Conservation (phyloP, 768 basidiomycete genomes). For the Suillus plorans region DNA sequence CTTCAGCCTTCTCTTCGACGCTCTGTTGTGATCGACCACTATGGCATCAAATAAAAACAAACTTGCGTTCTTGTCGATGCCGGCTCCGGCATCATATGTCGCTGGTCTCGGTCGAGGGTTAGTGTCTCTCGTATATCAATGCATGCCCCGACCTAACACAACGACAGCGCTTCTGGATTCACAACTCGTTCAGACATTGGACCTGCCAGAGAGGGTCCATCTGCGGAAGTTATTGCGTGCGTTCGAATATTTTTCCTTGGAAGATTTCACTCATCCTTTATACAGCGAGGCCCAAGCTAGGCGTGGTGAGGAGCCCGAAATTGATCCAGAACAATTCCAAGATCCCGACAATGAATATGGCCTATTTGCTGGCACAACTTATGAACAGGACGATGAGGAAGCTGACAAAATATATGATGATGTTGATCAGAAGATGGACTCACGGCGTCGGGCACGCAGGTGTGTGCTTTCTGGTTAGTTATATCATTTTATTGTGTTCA, state of each 20-base stretch:
- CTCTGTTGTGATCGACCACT: background rate
- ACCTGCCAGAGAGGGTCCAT: constrained; percentile 93
- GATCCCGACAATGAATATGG: constrained; percentile 98
- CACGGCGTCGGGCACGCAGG: constrained; percentile 76
- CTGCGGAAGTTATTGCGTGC: constrained; percentile 86
- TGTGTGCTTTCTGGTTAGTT: constrained; percentile 53
- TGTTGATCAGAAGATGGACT: constrained; percentile 92
- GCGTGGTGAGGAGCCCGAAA: constrained; percentile 84
- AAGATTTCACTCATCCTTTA: constrained; percentile 4
- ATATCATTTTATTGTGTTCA: constrained; percentile 26
- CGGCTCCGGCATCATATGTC: constrained; percentile 95
- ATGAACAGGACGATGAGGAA: constrained; percentile 97
- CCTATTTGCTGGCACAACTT: constrained; percentile 92
- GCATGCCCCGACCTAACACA: constrained; percentile 8
- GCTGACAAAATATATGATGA: constrained; percentile 92
- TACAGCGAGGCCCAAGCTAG: constrained; percentile 82
- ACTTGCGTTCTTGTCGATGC: constrained; percentile 86
- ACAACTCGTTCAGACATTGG: constrained; percentile 99
- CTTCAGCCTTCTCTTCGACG: background rate
- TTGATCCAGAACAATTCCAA: constrained; percentile 89
- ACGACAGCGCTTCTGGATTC: constrained; percentile 85
- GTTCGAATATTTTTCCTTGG: constrained; percentile 27
- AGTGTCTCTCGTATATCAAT: constrained; percentile 24
- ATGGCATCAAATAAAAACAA: constrained; percentile 68
- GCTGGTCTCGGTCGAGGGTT: constrained; percentile 98